Evolutionary conservation across 257 asterid genomes (phyloP).

Genomic region (Anisodus tanguticus): DNA sequence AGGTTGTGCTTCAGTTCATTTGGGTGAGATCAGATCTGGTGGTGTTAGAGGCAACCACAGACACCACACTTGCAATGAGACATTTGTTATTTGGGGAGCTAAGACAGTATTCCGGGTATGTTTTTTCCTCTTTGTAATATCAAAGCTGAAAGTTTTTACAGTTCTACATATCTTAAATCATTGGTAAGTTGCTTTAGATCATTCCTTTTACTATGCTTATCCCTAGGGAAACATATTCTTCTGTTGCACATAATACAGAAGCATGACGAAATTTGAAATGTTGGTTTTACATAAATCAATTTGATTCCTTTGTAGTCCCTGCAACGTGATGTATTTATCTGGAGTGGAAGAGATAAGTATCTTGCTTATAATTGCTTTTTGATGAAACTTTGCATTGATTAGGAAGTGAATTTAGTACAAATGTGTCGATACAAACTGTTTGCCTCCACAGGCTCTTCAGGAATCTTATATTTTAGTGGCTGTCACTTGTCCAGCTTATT

Average conservation of each 20-base stretch:
- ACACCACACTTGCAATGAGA: conserved; percentile 88
- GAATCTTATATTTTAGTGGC: neutral
- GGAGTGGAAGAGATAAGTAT: neutral
- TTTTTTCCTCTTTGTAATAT: conserved; percentile 27
- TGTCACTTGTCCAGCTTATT: neutral
- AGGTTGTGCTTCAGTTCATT: conserved; percentile 67
- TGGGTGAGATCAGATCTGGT: conserved; percentile 88
- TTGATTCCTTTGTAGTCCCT: conserved; percentile 17
- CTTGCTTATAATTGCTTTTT: conserved; percentile 2
- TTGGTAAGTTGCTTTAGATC: neutral
- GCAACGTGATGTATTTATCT: neutral
- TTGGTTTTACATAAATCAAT: conserved; percentile 15
- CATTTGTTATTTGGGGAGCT: conserved; percentile 96
- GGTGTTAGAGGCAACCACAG: conserved; percentile 87
- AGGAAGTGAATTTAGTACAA: conserved; percentile 11
- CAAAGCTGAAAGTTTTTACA: conserved; percentile 12
- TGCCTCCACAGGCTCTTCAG: conserved; percentile 1
- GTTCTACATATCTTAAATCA: neutral
- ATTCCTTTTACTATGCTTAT: neutral
- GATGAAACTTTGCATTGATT: neutral
- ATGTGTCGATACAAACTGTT: neutral
- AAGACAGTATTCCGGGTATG: conserved; percentile 86
- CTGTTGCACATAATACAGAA: neutral
- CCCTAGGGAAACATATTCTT: conserved; percentile 1
- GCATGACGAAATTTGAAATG: neutral